These are phyloP conservation scores for Suillus cothurnatus DNA, from an alignment of 768 basidiomycete genomes.

Conservation along the genomic window DNA sequence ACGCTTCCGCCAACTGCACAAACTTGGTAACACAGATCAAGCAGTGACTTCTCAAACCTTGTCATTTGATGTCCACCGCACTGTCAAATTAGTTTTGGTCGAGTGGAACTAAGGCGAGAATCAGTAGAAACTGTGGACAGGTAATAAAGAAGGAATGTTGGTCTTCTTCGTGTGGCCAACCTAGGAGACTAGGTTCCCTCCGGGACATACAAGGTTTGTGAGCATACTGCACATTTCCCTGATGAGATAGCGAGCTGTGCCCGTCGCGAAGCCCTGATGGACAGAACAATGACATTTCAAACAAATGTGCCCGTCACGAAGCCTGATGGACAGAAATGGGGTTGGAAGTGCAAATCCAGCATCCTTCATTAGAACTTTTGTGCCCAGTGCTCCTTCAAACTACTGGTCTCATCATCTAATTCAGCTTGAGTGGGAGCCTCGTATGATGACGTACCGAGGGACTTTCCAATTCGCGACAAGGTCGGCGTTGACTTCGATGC, in stretches of 20 bases:
- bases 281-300: background rate
- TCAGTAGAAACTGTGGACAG: background rate
- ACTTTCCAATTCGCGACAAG: background rate
- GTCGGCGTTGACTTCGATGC: background rate
- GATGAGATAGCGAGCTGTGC: background rate
- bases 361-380: background rate
- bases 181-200: background rate
- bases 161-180: background rate
- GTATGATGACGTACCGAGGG: background rate
- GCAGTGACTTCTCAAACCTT: background rate
- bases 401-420: background rate
- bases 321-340: background rate
- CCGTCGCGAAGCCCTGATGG: too few relatives aligned
- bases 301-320: background rate
- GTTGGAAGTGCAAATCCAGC: background rate
- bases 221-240: background rate
- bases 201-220: background rate
- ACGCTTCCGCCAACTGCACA: background rate
- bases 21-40: too few relatives aligned
- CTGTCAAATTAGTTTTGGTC: background rate
- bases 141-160: background rate
- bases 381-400: background rate
- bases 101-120: background rate
- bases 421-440: background rate
- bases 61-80: background rate